A percentile compares a stretch with the other conserved stretches of the same genome.
Evolutionary conservation across 2,329 filamentous ascomycete species (phyloP).

Genomic region (Sclerotinia nivalis): DNA sequence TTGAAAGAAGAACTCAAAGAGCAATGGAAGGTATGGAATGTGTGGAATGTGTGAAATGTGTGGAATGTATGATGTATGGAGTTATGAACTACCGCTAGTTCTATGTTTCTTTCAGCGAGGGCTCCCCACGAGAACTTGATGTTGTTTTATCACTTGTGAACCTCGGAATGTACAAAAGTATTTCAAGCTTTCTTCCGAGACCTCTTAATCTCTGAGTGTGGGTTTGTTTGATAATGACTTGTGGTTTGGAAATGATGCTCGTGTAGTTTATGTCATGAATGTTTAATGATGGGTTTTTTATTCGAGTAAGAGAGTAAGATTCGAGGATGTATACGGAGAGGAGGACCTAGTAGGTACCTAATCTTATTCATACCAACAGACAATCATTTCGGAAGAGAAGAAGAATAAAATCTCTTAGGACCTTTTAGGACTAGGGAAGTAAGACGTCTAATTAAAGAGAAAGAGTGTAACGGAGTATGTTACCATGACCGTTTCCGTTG

Average conservation of each 20-base stretch:
- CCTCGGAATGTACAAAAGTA: background rate
- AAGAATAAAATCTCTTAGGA: background rate
- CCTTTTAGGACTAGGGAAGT: background rate
- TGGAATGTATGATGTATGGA: background rate
- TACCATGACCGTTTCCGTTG: too few relatives aligned
- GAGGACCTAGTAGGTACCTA: background rate
- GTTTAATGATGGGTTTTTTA: background rate
- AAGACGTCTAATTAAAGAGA: background rate
- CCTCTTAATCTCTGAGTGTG: background rate
- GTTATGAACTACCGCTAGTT: too few relatives aligned
- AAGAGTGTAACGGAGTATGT: too few relatives aligned
- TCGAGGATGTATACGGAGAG: background rate
- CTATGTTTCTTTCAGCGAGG: background rate
- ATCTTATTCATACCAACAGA: background rate
- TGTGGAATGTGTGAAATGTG: background rate
- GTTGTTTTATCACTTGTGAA: background rate
- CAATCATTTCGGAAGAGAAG: background rate
- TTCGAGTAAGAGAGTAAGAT: background rate
- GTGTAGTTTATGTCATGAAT: conserved; percentile 1
- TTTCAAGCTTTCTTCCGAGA: background rate
- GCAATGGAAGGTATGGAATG: background rate
- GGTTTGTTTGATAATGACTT: background rate
- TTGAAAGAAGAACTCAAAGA: background rate
- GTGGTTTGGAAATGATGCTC: background rate
- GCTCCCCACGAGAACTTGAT: background rate